Percentiles rank a stretch among this genome's conserved stretches.
These are phyloP conservation scores for Salix caprea DNA, from an alignment of 345 rosid genomes.

Conservation along the genomic window DNA sequence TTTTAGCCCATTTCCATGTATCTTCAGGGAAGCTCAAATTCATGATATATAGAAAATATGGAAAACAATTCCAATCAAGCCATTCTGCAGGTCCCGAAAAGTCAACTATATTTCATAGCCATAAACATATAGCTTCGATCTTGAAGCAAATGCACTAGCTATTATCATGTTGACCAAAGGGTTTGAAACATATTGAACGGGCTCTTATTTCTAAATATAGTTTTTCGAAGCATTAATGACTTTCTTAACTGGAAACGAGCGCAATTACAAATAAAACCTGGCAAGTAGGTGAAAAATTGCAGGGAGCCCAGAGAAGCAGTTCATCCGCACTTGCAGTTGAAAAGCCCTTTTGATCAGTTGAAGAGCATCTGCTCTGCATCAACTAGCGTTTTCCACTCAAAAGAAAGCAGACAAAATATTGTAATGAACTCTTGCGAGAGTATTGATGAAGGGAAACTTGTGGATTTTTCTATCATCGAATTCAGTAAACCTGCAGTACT, in stretches of 20 bases:
- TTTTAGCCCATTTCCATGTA: background rate
- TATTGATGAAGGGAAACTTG: background rate
- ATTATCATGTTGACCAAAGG: background rate
- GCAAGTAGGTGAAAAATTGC: background rate
- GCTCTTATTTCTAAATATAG: background rate
- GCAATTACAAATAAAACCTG: background rate
- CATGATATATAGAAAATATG: background rate
- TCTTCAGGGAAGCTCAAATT: background rate
- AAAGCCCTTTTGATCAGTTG: background rate
- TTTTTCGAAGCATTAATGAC: background rate
- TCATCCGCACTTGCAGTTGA: background rate
- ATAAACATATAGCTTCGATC: background rate
- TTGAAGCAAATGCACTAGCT: background rate
- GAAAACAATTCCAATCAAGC: background rate
- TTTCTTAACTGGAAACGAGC: background rate
- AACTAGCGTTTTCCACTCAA: background rate
- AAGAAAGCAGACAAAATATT: background rate
- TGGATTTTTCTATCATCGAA: background rate
- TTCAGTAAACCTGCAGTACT: background rate
- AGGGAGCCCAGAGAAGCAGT: background rate
- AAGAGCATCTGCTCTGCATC: background rate
- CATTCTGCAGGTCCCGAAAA: no score
- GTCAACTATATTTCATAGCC: background rate
- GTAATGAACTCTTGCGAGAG: background rate
- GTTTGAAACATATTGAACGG: background rate